These are phyloP conservation scores for Trichoderma gracile DNA, from an alignment of 2,329 filamentous ascomycete species.

Conservation along the genomic window DNA sequence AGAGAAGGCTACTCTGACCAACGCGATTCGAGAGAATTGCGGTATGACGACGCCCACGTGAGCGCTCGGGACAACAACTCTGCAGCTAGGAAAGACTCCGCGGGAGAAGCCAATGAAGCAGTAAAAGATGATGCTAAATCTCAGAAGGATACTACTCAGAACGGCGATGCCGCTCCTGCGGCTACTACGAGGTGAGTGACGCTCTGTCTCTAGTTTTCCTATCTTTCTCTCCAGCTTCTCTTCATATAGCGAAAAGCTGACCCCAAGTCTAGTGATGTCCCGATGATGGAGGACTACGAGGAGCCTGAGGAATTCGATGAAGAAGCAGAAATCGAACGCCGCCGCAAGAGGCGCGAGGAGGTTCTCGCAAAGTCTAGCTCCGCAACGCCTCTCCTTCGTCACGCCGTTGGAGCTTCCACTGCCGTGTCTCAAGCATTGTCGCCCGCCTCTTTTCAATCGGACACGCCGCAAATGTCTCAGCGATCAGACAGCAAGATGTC, in stretches of 20 bases:
- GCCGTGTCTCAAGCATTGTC: constrained; percentile 55
- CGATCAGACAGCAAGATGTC: constrained; percentile 41
- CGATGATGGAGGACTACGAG: constrained; percentile 45
- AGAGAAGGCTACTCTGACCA: constrained; percentile 36
- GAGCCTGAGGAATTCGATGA: constrained; percentile 70
- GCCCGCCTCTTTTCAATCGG: constrained; percentile 53
- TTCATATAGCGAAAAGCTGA: constrained; percentile 23
- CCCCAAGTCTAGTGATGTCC: constrained; percentile 19
- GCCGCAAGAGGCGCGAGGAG: constrained; percentile 79
- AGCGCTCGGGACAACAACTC: constrained; percentile 50
- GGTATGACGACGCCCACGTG: constrained; percentile 48
- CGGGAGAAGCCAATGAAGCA: constrained; percentile 59
- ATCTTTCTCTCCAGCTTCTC: not conserved
- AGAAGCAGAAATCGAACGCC: constrained; percentile 79
- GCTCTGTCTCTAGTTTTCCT: not conserved
- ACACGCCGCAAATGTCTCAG: constrained; percentile 42
- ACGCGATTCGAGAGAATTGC: constrained; percentile 34
- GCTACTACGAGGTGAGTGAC: constrained; percentile 11
- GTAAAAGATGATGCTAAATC: constrained; percentile 68
- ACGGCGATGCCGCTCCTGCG: constrained; percentile 2
- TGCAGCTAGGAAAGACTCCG: constrained; percentile 64
- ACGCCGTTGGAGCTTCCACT: constrained; percentile 66
- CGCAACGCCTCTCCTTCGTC: constrained; percentile 71
- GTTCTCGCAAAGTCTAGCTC: constrained; percentile 81
- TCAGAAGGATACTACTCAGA: constrained; percentile 49